Base-by-base conservation (phyloP, 78 protist species). In the Protostelium mycophagum region DNA sequence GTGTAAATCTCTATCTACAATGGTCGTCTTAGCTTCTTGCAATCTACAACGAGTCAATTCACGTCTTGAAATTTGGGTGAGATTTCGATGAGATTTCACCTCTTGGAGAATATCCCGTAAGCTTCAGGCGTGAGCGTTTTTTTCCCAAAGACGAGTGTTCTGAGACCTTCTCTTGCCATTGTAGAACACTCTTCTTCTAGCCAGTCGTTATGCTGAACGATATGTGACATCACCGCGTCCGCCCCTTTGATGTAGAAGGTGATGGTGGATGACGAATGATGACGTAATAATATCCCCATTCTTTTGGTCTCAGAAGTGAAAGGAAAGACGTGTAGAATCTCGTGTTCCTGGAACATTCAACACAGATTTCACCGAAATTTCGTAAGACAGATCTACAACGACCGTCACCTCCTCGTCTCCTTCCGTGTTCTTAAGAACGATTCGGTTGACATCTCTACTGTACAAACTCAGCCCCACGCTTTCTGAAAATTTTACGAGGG, bases 221-320 rank as follows among this genome's bases (percentile, higher is more conserved):
- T 37, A 85, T 85, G 85, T 0, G 91, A 91, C 93, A 93, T 93
- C 34, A 93, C 90, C 1, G 91, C 93, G 28, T 85, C 91, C 16
- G 94, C 91, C 35, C 99, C 99, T 85, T 99, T 99, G 91, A 93
- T 92, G 85, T 83, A 94, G 88, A 98, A 93, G 25, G 86, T 37
- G 86, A 98, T 93, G 28, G 95, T 96, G 0, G 94, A 91, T 28
- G 10, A 9, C 73, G 31, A 5, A 36, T 0, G 0, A 38, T 96
- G 95, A 34, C 97, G 92, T 28, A 99, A 93, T 29, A 99, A 88
- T 35, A 99, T 98, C 38, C 99, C 99, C 99, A 98, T 98, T 34
- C 99, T 90, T 92, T 98, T 98, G 39, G 96, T 86, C 51, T 93
- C 98, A 9, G 99, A 97, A 1, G 98, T 94, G 94, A 99, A 99